phyloP scores from a whole-genome alignment of 2,329 filamentous ascomycete genomes.

The Aspergillus uvarum region DNA sequence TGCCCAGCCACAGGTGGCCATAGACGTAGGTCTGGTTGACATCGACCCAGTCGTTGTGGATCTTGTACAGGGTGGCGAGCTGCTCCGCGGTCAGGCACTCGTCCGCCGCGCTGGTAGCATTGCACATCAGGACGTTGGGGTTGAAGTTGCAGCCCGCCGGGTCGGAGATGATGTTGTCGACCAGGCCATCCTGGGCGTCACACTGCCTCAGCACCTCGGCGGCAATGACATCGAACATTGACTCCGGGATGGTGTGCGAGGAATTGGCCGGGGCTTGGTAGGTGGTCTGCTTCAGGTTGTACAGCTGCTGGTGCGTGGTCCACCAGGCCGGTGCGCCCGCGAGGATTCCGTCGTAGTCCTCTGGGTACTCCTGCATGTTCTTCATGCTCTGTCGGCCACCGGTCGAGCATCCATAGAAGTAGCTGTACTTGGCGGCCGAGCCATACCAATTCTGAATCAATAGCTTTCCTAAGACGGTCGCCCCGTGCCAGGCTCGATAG shows the following conservation, averaged over 20 bases:
- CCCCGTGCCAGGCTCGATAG: not conserved
- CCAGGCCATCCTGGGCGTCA: slow-evolving; percentile 51
- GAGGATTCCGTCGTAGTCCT: slow-evolving; percentile 5
- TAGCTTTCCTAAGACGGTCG: not conserved
- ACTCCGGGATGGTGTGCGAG: not conserved
- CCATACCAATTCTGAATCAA: not conserved
- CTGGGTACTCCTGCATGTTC: not conserved
- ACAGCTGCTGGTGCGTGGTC: not conserved
- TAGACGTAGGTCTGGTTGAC: slow-evolving; percentile 33
- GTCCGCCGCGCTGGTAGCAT: slow-evolving; percentile 24
- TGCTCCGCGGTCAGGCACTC: slow-evolving; percentile 48
- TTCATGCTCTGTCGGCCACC: slow-evolving; percentile 4
- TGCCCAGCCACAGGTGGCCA: slow-evolving; percentile 9
- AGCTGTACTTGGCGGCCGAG: not conserved
- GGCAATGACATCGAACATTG: slow-evolving; percentile 33
- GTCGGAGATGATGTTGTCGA: slow-evolving; percentile 53
- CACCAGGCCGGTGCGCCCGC: slow-evolving; percentile 1
- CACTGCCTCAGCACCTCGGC: slow-evolving; percentile 51
- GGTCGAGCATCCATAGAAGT: slow-evolving; percentile 3
- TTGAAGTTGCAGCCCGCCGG: slow-evolving; percentile 47
- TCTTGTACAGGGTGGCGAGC: slow-evolving; percentile 32
- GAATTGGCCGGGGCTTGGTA: slow-evolving; percentile 38
- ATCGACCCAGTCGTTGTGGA: slow-evolving; percentile 3
- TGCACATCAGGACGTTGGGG: slow-evolving; percentile 29
- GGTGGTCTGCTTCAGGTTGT: not conserved